Conservation (phyloP, 768 basidiomycete species). For the Sarcodon sp. region DNA sequence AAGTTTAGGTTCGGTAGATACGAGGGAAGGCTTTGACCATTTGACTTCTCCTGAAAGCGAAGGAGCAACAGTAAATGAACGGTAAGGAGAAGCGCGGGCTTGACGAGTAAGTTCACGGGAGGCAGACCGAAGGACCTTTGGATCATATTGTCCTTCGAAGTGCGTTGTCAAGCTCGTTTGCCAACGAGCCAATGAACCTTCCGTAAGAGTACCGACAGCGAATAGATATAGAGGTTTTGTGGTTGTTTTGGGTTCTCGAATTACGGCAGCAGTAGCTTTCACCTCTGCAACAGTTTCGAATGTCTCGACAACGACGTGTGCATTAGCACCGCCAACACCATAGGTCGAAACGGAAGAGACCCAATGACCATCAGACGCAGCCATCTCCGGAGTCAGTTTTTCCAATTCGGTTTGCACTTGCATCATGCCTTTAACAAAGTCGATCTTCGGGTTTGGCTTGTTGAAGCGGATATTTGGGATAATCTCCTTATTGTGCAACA, state of each 20-base stretch:
- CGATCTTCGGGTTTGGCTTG: constrained; percentile 7
- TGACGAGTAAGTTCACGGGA: constrained; percentile 16
- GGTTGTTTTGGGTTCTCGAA: background rate
- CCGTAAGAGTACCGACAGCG: constrained; percentile 16
- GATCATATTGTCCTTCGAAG: constrained; percentile 10
- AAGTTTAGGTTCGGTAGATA: constrained; percentile 16
- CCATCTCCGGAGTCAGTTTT: constrained; percentile 15
- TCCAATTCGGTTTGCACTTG: constrained; percentile 11
- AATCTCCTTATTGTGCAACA: constrained; percentile 9
- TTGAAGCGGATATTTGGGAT: constrained; percentile 8
- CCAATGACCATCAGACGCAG: constrained; percentile 14
- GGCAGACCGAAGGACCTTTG: constrained; percentile 13
- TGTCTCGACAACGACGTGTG: constrained; percentile 18
- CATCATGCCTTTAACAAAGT: constrained; percentile 8
- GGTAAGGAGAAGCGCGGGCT: constrained; percentile 16
- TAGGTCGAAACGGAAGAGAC: constrained; percentile 20
- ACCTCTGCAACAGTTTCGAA: constrained; percentile 8
- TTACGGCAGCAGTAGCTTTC: background rate
- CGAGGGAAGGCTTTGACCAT: constrained; percentile 17
- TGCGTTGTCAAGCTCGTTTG: constrained; percentile 9
- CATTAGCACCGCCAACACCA: constrained; percentile 21
- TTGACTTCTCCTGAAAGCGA: constrained; percentile 12
- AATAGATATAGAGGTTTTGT: constrained; percentile 13
- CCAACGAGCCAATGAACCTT: constrained; percentile 13
- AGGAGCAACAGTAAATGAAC: constrained; percentile 14